Percentiles rank a stretch among this genome's conserved stretches.
Conservation (phyloP, 2,329 filamentous ascomycete species). For the Diaporthe ampelina region DNA sequence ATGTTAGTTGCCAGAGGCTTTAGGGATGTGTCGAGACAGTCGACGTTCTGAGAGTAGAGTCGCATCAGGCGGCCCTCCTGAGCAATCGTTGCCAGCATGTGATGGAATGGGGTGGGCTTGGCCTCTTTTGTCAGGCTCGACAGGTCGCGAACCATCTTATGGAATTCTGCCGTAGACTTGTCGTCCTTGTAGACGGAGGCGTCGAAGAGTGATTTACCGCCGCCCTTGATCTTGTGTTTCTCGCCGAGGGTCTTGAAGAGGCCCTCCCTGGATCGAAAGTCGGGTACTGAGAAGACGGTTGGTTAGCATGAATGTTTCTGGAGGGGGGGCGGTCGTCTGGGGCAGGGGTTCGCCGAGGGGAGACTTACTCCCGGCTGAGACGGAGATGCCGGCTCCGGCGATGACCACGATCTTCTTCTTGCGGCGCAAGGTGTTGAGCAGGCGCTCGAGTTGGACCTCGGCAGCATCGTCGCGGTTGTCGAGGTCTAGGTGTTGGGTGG, state of each 20-base stretch:
- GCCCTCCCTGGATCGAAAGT: conserved; percentile 93
- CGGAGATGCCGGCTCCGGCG: conserved; percentile 96
- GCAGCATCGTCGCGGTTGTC: conserved; percentile 63
- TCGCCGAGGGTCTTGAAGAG: conserved; percentile 88
- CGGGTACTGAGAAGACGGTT: conserved; percentile 75
- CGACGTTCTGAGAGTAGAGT: conserved; percentile 96
- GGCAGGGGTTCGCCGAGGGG: conserved; percentile 41
- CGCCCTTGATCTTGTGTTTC: conserved; percentile 91
- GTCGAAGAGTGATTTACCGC: conserved; percentile 96
- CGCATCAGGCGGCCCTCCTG: conserved; percentile 89
- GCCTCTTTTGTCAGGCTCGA: conserved; percentile 83
- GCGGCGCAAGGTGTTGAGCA: conserved; percentile 82
- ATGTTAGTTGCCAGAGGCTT: conserved; percentile 84
- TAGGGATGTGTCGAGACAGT: conserved; percentile 91
- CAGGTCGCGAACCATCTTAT: conserved; percentile 94
- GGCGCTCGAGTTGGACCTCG: conserved; percentile 75
- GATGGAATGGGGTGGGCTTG: conserved; percentile 89
- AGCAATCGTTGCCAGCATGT: conserved; percentile 90
- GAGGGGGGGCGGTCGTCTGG: neutral
- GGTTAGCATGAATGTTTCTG: conserved; percentile 11
- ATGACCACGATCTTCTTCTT: conserved; percentile 98
- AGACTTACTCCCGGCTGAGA: conserved; percentile 88
- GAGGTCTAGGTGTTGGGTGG: conserved; percentile 86
- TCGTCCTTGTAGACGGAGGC: conserved; percentile 97
- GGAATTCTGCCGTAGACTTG: conserved; percentile 88